phyloP scores from a whole-genome alignment of 2,329 filamentous ascomycete genomes.

The Knoxdaviesia proteae region DNA sequence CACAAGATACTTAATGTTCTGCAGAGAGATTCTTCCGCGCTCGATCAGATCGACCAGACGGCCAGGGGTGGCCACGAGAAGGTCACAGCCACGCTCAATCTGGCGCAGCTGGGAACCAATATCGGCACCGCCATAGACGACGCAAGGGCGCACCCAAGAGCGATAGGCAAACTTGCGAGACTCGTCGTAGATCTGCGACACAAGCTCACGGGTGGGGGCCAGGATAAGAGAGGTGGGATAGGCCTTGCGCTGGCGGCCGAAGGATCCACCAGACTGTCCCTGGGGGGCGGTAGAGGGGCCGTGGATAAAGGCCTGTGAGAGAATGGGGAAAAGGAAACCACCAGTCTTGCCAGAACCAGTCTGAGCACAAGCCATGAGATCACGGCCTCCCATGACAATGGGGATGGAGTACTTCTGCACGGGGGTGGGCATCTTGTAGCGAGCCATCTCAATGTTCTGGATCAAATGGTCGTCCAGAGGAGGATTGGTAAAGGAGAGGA shows the following conservation, averaged over 20 bases:
- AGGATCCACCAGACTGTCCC: constrained; percentile 44
- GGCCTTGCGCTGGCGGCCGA: constrained; percentile 88
- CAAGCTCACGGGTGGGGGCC: constrained; percentile 91
- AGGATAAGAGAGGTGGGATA: constrained; percentile 92
- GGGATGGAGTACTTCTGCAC: constrained; percentile 99
- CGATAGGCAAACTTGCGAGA: constrained; percentile 96
- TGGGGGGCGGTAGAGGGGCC: constrained; percentile 56
- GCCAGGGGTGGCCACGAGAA: constrained; percentile 90
- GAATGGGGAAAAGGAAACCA: constrained; percentile 96
- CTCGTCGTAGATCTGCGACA: constrained; percentile 97
- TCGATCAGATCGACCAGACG: constrained; percentile 96
- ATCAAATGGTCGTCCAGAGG: constrained; percentile 88
- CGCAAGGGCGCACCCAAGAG: constrained; percentile 95
- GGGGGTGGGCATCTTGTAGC: constrained; percentile 88
- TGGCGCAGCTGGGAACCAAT: constrained; percentile 95
- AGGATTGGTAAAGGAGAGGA: constrained; percentile 78
- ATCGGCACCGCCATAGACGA: constrained; percentile 97
- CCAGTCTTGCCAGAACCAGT: constrained; percentile 99
- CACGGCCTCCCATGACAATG: constrained; percentile 93
- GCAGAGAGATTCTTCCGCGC: constrained; percentile 89
- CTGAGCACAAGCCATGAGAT: constrained; percentile 98
- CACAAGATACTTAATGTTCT: constrained; percentile 98
- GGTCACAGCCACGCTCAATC: constrained; percentile 91
- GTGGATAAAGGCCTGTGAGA: constrained; percentile 88
- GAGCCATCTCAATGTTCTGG: constrained; percentile 78